phyloP scores from a whole-genome alignment of 23 red algal species.

The Gracilaria caudata region DNA sequence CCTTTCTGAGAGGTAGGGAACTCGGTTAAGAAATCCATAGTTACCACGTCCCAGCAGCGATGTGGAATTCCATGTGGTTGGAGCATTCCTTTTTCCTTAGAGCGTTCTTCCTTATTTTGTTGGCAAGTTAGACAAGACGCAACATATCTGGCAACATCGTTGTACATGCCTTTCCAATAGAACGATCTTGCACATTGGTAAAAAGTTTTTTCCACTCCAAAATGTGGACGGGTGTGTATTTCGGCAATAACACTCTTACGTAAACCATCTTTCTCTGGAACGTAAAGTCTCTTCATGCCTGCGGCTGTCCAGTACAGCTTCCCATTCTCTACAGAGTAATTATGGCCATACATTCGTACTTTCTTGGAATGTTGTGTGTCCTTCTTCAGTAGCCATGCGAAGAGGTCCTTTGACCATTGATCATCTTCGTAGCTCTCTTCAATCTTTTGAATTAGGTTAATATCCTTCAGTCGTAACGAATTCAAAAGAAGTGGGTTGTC shows the following conservation, averaged over 20 bases:
- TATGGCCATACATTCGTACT: background rate
- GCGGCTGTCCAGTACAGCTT: conserved; percentile 26
- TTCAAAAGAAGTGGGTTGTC: no score
- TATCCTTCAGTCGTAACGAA: no score
- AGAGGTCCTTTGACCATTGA: background rate
- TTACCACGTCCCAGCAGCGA: conserved; percentile 16
- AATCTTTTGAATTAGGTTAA: background rate
- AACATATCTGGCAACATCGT: conserved; percentile 8
- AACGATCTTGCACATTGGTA: background rate
- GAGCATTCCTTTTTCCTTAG: background rate
- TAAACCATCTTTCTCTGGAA: background rate
- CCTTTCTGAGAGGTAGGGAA: background rate
- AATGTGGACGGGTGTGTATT: background rate
- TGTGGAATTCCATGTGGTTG: conserved; percentile 31
- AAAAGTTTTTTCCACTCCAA: conserved; percentile 20
- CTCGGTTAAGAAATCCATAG: conserved; percentile 36
- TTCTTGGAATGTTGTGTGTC: background rate
- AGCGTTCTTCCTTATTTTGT: conserved; percentile 24
- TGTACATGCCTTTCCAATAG: conserved; percentile 33
- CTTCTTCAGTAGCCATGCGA: background rate
- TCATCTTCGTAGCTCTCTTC: background rate
- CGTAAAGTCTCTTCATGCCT: background rate
- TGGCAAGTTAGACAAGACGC: conserved; percentile 4
- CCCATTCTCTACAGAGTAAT: background rate
- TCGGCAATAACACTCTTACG: background rate